Conservation (phyloP, 2,329 filamentous ascomycete genomes). For the Aspergillus sp. region DNA sequence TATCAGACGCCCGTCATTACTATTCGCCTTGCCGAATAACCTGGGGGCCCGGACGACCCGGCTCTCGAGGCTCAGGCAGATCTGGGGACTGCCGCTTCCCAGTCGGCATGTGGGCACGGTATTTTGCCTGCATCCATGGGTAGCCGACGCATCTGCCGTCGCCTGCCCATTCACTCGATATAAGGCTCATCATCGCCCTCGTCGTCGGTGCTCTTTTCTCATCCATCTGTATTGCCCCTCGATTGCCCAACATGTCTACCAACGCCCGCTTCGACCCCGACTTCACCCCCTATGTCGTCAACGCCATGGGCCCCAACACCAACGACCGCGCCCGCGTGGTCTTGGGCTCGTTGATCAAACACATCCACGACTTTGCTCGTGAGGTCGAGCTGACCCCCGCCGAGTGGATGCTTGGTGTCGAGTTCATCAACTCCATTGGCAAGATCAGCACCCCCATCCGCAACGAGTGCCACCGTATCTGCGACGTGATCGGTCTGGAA, state of each 20-base stretch:
- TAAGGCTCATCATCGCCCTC: slow-evolving; percentile 7
- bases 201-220: neutral
- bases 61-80: neutral
- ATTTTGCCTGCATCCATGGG: slow-evolving; percentile 1
- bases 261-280: slow-evolving; percentile 58
- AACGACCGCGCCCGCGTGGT: slow-evolving; percentile 64
- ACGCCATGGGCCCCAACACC: slow-evolving; percentile 70
- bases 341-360: slow-evolving; percentile 63
- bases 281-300: slow-evolving; percentile 73
- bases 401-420: slow-evolving; percentile 74
- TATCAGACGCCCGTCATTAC: neutral
- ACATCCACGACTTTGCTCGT: slow-evolving; percentile 76
- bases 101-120: slow-evolving; percentile 30
- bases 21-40: neutral
- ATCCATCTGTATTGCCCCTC: neutral
- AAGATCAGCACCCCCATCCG: slow-evolving; percentile 66
- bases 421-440: slow-evolving; percentile 73
- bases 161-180: neutral
- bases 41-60: neutral
- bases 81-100: neutral
- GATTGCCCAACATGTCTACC: slow-evolving; percentile 18
- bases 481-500: slow-evolving; percentile 72
- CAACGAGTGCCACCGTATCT: slow-evolving; percentile 73
- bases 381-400: slow-evolving; percentile 75
- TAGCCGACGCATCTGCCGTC: slow-evolving; percentile 26